Evolutionary conservation across 2,329 filamentous ascomycete genomes (phyloP).

Genomic region (Colletotrichum camelliae): DNA sequence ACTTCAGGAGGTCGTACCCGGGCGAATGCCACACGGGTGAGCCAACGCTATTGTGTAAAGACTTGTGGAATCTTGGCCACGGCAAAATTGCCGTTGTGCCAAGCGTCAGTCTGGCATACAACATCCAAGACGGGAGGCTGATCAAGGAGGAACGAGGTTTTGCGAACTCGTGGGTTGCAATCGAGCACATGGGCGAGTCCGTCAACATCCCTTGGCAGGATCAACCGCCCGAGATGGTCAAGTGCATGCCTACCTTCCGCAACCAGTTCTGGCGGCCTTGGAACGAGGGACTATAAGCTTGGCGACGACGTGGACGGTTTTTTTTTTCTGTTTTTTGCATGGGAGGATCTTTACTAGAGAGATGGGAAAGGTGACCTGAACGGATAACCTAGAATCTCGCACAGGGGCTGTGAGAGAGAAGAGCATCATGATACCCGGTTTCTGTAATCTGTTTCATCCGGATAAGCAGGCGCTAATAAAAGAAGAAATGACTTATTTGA

Average conservation of each 20-base stretch:
- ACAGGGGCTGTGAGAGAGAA: not conserved
- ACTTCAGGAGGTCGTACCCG: conserved; percentile 44
- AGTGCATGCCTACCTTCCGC: conserved; percentile 50
- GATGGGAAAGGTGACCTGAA: not conserved
- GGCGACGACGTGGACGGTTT: not conserved
- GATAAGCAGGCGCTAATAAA: not conserved
- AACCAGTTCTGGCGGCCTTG: conserved; percentile 50
- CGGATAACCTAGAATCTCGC: not conserved
- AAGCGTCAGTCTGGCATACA: conserved; percentile 60
- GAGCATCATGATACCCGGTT: conserved; percentile 1
- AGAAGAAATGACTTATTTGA: not conserved
- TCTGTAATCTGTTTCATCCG: not conserved
- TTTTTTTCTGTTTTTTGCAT: not conserved
- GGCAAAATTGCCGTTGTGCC: conserved; percentile 62
- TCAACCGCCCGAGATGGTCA: conserved; percentile 50
- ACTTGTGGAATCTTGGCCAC: conserved; percentile 56
- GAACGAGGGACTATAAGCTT: conserved; percentile 32
- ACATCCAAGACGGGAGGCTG: conserved; percentile 44
- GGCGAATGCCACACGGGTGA: conserved; percentile 61
- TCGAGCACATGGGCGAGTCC: conserved; percentile 25
- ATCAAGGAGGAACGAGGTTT: conserved; percentile 59
- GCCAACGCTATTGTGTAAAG: conserved; percentile 61
- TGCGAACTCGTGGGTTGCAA: conserved; percentile 26
- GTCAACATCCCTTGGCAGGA: conserved; percentile 46
- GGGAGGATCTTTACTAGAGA: not conserved